phyloP scores from a whole-genome alignment of 2,329 filamentous ascomycete species.

The Fusarium phyllophilum region DNA sequence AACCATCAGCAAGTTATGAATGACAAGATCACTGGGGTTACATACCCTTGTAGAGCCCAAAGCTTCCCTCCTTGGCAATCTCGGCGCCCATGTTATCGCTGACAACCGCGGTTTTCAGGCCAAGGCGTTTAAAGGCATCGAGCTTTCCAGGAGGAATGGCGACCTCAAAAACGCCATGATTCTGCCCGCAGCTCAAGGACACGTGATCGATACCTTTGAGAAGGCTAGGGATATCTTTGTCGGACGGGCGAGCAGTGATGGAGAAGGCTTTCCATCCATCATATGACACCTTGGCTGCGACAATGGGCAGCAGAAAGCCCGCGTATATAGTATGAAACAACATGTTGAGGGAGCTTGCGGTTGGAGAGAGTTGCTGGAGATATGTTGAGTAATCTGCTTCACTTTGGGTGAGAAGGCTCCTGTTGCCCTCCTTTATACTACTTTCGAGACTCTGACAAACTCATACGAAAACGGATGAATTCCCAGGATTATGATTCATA shows the following conservation, averaged over 20 bases:
- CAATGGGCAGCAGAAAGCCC: slow-evolving; percentile 23
- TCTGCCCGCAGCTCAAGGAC: slow-evolving; percentile 40
- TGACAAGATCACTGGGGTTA: fast-evolving
- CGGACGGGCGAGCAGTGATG: slow-evolving; percentile 31
- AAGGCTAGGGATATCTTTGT: slow-evolving; percentile 21
- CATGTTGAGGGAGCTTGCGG: not conserved
- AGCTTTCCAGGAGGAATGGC: slow-evolving; percentile 41
- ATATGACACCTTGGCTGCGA: slow-evolving; percentile 35
- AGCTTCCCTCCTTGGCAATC: slow-evolving; percentile 37
- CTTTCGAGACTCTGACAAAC: not conserved
- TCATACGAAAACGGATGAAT: no score
- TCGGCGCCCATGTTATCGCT: slow-evolving; percentile 42
- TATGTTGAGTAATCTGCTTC: not conserved
- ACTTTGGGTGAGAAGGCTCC: not conserved
- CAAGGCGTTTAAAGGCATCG: slow-evolving; percentile 34
- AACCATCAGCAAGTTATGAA: not conserved
- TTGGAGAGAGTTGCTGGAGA: no score
- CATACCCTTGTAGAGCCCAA: slow-evolving; percentile 28
- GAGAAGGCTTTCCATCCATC: slow-evolving; percentile 43
- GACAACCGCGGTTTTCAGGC: slow-evolving; percentile 35
- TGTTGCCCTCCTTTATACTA: not conserved
- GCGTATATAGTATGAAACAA: not conserved
- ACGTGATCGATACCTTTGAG: slow-evolving; percentile 36
- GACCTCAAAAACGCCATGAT: slow-evolving; percentile 38
- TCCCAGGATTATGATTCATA: not conserved